Evolutionary conservation across 163 green algal genomes (phyloP).

Genomic region (Scenedesmus sp.): DNA sequence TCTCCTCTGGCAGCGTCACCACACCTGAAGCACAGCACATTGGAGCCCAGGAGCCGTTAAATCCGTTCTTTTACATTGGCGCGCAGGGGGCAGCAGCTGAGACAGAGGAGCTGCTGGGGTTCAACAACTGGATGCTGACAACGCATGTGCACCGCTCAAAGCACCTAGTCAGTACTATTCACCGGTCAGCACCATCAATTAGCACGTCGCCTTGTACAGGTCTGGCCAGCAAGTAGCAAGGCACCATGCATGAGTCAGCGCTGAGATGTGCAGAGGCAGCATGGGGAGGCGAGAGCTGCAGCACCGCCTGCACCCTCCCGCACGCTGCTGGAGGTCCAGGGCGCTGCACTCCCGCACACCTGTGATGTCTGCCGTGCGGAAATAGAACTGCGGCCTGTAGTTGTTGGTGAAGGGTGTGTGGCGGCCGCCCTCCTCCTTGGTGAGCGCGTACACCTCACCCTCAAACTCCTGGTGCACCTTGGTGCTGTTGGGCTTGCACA

Average conservation of each 20-base stretch:
- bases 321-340: neutral
- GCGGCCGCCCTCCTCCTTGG: conserved; percentile 98
- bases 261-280: too few species aligned
- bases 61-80: too few species aligned
- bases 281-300: too few species aligned
- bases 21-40: conserved; percentile 72
- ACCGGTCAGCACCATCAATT: too few species aligned
- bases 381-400: conserved; percentile 99
- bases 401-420: conserved; percentile 99
- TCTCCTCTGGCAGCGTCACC: conserved; percentile 82
- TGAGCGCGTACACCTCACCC: conserved; percentile 96
- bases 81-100: conserved; percentile 3
- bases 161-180: too few species aligned
- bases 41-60: neutral
- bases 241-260: too few species aligned
- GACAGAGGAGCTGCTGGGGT: neutral
- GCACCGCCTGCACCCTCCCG: neutral
- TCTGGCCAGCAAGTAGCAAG: too few species aligned
- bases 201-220: too few species aligned
- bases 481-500: conserved; percentile 84
- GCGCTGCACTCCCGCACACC: conserved; percentile 64
- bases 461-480: conserved; percentile 88
- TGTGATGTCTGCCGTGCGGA: conserved; percentile 98
- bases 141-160: too few species aligned
- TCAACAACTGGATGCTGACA: neutral